Base-by-base conservation (phyloP, 1,139 yeast genomes). In the Arxiozyma slooffiae region DNA sequence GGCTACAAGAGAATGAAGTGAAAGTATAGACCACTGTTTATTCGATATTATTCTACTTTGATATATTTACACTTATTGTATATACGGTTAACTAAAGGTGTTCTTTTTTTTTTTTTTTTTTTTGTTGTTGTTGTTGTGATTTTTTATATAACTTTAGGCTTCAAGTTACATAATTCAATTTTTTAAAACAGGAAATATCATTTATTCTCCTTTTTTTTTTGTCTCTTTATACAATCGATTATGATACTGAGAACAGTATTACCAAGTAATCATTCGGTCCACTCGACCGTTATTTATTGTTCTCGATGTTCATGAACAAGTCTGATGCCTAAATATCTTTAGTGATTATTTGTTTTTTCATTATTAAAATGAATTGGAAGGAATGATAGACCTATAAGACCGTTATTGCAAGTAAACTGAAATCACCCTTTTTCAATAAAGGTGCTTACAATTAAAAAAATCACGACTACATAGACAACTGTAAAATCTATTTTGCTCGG, bases 1-100 rank as follows among this genome's bases (percentile, higher is more conserved):
- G 85, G 79, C 73, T 74, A 50, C 66, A 68, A 16, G 90, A 83
- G 62, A 64, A 68, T 46, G 90, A 83, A 57, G 74, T 83, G 46
- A 70, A 38, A 17, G 38, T 57, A 47, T 59, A 51, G 50, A 8
- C 17, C 7, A 7, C 18, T 9, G 4, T n/a, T 6, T 30, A 30
- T 30, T 30, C 4, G 3, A 30, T 14, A 30, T 11, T 14, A 14
- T 14, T 30, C 36, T 14, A 30, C n/a, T 2, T 30, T 30, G 11
- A 30, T 30, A 11, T 30, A 30, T 30, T 30, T 30, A 30, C n/a
- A 30, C 14, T 30, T 30, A 30, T 9, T 30, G 36, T 30, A 30
- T 11, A 30, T 30, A 14, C 36, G 4, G n/a, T 30, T 30, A 30
- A n/a, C 3, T 30, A 30, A 14, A 30, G 11, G 11, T 11, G n/a